These are phyloP conservation scores for Aspergillus heteromorphus DNA, from an alignment of 495 filamentous ascomycete genomes.

Conservation along the genomic window DNA sequence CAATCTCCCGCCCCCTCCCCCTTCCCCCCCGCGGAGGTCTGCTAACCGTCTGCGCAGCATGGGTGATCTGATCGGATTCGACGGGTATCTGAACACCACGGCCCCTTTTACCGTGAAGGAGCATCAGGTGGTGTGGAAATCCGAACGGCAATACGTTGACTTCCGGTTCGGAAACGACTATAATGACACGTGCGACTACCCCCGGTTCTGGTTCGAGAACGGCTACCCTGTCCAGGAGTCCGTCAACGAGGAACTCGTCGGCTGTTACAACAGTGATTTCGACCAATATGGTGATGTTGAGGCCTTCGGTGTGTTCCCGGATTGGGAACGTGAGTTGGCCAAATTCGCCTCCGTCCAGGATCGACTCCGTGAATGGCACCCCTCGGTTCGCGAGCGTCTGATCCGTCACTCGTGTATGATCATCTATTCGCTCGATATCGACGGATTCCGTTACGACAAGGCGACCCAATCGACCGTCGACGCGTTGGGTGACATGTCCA, in stretches of 20 bases:
- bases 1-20: too few species aligned
- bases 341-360: slow-evolving; percentile 76
- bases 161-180: slow-evolving; percentile 54
- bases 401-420: slow-evolving; percentile 64
- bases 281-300: slow-evolving; percentile 65
- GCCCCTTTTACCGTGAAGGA: slow-evolving; percentile 54
- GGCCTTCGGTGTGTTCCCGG: slow-evolving; percentile 64
- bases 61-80: slow-evolving; percentile 63
- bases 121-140: slow-evolving; percentile 55
- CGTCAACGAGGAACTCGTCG: slow-evolving; percentile 39
- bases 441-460: slow-evolving; percentile 68
- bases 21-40: not conserved
- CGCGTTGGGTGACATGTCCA: slow-evolving; percentile 51
- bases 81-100: slow-evolving; percentile 58
- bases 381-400: slow-evolving; percentile 52
- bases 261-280: slow-evolving; percentile 65
- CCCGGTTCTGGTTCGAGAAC: slow-evolving; percentile 61
- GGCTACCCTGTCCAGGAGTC: slow-evolving; percentile 46
- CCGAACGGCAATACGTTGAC: slow-evolving; percentile 53
- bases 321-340: slow-evolving; percentile 62
- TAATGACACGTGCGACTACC: slow-evolving; percentile 55
- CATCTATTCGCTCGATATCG: slow-evolving; percentile 56
- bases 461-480: slow-evolving; percentile 60
- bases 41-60: slow-evolving; percentile 29
- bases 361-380: slow-evolving; percentile 64